Conservation (phyloP, 495 filamentous ascomycete species). For the Astrothelium macrocarpum region DNA sequence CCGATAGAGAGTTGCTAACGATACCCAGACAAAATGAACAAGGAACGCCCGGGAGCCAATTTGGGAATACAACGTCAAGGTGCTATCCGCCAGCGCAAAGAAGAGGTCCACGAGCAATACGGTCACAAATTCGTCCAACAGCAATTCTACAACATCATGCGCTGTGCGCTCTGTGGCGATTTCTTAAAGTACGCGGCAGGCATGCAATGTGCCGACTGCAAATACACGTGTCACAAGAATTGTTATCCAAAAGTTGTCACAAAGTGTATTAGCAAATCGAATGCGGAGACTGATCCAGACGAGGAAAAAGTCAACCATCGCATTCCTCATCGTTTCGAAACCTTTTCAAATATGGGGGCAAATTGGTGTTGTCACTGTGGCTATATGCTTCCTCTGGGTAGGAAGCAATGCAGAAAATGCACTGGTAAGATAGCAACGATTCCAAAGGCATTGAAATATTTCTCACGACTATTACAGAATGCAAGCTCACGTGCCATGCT, state of each 20-base stretch:
- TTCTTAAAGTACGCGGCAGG: conserved; percentile 97
- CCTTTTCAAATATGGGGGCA: conserved; percentile 89
- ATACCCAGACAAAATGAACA: conserved; percentile 51
- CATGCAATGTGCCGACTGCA: conserved; percentile 99
- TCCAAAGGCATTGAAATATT: background rate
- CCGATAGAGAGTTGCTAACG: conserved; percentile 29
- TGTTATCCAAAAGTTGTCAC: conserved; percentile 97
- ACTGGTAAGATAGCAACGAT: conserved; percentile 48
- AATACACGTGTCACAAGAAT: conserved; percentile 96
- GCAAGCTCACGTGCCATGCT: conserved; percentile 80
- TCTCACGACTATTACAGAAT: conserved; percentile 51
- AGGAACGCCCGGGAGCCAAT: conserved; percentile 60
- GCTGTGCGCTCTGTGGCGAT: conserved; percentile 94
- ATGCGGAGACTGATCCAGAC: conserved; percentile 93
- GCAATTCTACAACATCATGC: conserved; percentile 99
- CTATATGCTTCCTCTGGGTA: conserved; percentile 92
- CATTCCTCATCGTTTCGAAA: conserved; percentile 92
- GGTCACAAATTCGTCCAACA: conserved; percentile 97
- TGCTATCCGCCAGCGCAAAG: conserved; percentile 91
- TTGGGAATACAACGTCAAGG: conserved; percentile 88
- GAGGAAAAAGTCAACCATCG: conserved; percentile 99
- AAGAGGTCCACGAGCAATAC: conserved; percentile 95
- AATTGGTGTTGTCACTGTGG: conserved; percentile 99
- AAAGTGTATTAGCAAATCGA: conserved; percentile 99
- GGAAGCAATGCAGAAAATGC: conserved; percentile 88